These are phyloP conservation scores for Fraxinus cuspidata DNA, from an alignment of 257 asterid species.

Conservation along the genomic window DNA sequence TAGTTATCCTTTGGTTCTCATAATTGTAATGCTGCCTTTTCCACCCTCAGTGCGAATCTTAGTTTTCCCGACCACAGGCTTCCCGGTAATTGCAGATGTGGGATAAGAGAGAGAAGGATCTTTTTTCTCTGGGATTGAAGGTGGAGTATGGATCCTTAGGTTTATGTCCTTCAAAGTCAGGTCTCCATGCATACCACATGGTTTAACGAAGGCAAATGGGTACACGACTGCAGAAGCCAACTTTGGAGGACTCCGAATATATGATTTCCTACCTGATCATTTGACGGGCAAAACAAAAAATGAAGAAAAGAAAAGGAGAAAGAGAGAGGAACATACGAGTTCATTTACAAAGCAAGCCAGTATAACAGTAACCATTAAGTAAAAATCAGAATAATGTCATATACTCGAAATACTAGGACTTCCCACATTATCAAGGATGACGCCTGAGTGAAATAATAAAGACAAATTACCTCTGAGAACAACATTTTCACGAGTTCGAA, in stretches of 20 bases:
- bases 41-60: slow-evolving; percentile 72
- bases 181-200: slow-evolving; percentile 77
- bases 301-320: neutral
- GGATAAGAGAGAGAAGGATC: slow-evolving; percentile 54
- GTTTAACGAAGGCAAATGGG: slow-evolving; percentile 84
- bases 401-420: neutral
- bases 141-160: slow-evolving; percentile 66
- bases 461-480: slow-evolving; percentile 50
- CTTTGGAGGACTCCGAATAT: slow-evolving; percentile 60
- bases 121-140: slow-evolving; percentile 44
- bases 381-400: neutral
- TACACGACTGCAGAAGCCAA: slow-evolving; percentile 60
- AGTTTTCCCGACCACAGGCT: slow-evolving; percentile 90
- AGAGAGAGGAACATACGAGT: neutral
- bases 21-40: slow-evolving; percentile 7
- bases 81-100: slow-evolving; percentile 88
- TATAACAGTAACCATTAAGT: neutral
- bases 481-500: slow-evolving; percentile 49
- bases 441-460: neutral
- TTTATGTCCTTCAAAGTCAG: slow-evolving; percentile 86
- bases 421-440: neutral
- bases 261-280: slow-evolving; percentile 69
- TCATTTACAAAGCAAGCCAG: neutral
- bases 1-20: slow-evolving; percentile 61
- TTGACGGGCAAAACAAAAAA: neutral